phyloP scores from a whole-genome alignment of 2,329 filamentous ascomycete genomes.

The Lomentospora prolificans region DNA sequence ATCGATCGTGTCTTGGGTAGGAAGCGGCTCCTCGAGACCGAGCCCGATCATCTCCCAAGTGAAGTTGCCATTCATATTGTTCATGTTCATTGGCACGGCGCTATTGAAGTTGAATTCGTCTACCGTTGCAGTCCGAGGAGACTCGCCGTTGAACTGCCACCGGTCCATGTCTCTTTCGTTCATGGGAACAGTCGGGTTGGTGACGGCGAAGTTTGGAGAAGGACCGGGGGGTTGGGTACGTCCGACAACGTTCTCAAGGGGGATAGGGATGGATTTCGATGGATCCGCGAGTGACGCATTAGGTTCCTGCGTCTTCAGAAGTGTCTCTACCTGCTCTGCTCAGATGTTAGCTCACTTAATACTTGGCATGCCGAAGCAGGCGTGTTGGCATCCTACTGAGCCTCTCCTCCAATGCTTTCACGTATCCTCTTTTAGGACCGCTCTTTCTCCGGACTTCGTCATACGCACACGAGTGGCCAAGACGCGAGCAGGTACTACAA shows the following conservation, averaged over 20 bases:
- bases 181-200: conserved; percentile 34
- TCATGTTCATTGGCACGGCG: conserved; percentile 39
- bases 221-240: conserved; percentile 20
- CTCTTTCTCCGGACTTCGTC: conserved; percentile 91
- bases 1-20: conserved; percentile 57
- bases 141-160: conserved; percentile 47
- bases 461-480: conserved; percentile 80
- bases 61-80: conserved; percentile 45
- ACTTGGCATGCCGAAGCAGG: background rate
- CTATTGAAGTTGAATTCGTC: conserved; percentile 51
- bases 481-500: conserved; percentile 79
- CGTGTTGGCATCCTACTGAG: conserved; percentile 55
- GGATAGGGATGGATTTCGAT: conserved; percentile 16
- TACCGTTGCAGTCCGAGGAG: conserved; percentile 35
- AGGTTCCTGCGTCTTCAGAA: conserved; percentile 71
- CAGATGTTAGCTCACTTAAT: conserved; percentile 11
- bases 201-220: conserved; percentile 11
- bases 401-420: conserved; percentile 86
- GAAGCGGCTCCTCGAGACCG: conserved; percentile 49
- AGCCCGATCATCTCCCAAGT: conserved; percentile 69
- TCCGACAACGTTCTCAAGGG: conserved; percentile 7
- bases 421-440: conserved; percentile 87
- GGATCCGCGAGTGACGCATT: conserved; percentile 16
- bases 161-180: conserved; percentile 38
- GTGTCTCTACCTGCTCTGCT: conserved; percentile 81